phyloP scores from a whole-genome alignment of 352 stramenopile species.

The Phytopythium helicoides region DNA sequence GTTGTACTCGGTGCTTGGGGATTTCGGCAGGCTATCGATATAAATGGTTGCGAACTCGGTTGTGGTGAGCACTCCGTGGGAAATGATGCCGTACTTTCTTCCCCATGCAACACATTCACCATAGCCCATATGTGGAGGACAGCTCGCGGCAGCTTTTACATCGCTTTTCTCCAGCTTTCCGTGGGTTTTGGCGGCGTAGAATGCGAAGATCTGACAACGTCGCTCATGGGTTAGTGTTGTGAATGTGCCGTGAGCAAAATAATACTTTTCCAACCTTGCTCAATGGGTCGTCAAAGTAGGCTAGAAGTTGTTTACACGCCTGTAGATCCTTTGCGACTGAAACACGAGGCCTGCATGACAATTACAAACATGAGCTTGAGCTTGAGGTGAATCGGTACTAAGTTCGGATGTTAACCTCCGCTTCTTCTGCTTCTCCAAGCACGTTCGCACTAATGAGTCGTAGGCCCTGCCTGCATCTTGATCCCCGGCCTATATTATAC shows the following conservation, averaged over 20 bases:
- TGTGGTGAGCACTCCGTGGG: slow-evolving; percentile 67
- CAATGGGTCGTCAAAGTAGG: slow-evolving; percentile 60
- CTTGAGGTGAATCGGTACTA: not conserved
- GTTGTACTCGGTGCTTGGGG: slow-evolving; percentile 46
- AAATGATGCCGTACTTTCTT: slow-evolving; percentile 75
- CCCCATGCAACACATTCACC: slow-evolving; percentile 62
- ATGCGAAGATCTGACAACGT: slow-evolving; percentile 67
- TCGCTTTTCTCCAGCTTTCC: slow-evolving; percentile 69
- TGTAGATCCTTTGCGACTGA: slow-evolving; percentile 47
- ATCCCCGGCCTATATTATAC: slow-evolving; percentile 41
- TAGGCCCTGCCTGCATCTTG: slow-evolving; percentile 47
- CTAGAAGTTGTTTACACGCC: slow-evolving; percentile 63
- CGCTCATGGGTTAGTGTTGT: no score
- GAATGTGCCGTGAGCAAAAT: not conserved
- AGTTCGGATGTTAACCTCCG: slow-evolving; percentile 17
- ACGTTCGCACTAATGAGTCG: slow-evolving; percentile 62
- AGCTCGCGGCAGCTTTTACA: slow-evolving; percentile 39
- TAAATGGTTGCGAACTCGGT: slow-evolving; percentile 76
- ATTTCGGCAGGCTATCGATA: slow-evolving; percentile 69
- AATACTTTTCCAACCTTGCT: slow-evolving; percentile 21
- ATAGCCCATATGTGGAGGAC: slow-evolving; percentile 64
- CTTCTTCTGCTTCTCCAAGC: slow-evolving; percentile 69
- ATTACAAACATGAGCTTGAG: not conserved
- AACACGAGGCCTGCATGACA: slow-evolving; percentile 28
- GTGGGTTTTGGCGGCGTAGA: slow-evolving; percentile 46